phyloP scores from a whole-genome alignment of 2,329 filamentous ascomycete genomes.

The Stagonosporopsis chrysanthemi region DNA sequence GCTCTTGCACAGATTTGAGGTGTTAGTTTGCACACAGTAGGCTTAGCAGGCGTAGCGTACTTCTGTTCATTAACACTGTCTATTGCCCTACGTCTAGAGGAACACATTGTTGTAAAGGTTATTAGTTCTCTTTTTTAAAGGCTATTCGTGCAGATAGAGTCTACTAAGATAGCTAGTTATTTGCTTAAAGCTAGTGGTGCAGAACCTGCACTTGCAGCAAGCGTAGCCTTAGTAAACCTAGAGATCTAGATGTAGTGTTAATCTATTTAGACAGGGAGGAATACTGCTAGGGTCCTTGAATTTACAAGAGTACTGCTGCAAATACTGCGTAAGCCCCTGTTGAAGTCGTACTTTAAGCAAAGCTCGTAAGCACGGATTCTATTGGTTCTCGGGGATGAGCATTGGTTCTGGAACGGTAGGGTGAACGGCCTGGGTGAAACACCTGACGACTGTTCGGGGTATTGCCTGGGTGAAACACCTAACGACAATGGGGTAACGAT shows the following conservation, averaged over 20 bases:
- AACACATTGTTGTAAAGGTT: conserved; percentile 11
- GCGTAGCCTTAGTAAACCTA: conserved; percentile 6
- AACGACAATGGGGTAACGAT: too few relatives aligned
- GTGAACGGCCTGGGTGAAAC: too few relatives aligned
- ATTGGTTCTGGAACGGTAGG: too few relatives aligned
- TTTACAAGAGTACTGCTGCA: background rate
- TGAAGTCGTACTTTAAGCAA: too few relatives aligned
- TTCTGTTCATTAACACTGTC: conserved; percentile 10
- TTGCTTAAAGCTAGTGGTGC: conserved; percentile 6
- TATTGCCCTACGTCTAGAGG: conserved; percentile 5
- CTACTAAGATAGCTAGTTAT: conserved; percentile 7
- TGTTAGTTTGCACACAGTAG: conserved; percentile 6
- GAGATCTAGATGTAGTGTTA: conserved; percentile 3
- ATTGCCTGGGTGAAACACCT: too few relatives aligned
- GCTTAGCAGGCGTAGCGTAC: conserved; percentile 2
- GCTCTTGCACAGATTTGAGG: conserved; percentile 5
- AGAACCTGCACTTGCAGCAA: conserved; percentile 9
- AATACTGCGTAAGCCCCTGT: conserved; percentile 4
- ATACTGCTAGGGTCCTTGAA: background rate
- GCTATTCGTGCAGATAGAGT: background rate
- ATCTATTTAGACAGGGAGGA: background rate
- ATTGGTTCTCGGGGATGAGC: too few relatives aligned
- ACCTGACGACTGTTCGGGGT: too few relatives aligned
- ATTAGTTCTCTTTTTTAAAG: conserved; percentile 8
- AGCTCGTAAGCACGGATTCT: too few relatives aligned